phyloP scores from a whole-genome alignment of 805 yeast genomes.

The Alloascoidea africana region DNA sequence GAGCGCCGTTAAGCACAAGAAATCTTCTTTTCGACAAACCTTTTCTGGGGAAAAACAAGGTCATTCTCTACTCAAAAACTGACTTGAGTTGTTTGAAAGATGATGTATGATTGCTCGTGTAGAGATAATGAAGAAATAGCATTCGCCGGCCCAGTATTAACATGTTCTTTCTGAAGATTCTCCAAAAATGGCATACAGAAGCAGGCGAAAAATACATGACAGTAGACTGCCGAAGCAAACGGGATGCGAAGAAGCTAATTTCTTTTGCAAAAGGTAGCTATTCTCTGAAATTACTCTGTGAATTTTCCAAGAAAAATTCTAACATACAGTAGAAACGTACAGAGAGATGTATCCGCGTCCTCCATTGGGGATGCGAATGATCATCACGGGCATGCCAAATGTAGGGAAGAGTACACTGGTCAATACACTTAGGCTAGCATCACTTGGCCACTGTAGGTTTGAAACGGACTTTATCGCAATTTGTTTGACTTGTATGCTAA shows the following conservation, averaged over 20 bases:
- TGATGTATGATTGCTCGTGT: constrained; percentile 10
- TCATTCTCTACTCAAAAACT: constrained; percentile 65
- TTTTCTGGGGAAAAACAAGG: constrained; percentile 33
- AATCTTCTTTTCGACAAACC: constrained; percentile 66
- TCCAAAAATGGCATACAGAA: constrained; percentile 33
- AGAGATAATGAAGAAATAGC: constrained; percentile 5
- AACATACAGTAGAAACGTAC: constrained; percentile 12
- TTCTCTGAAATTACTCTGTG: background rate
- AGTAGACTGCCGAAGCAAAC: constrained; percentile 39
- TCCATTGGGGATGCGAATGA: constrained; percentile 64
- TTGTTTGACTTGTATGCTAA: too few relatives aligned
- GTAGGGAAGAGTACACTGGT: constrained; percentile 91
- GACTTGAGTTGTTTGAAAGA: constrained; percentile 40
- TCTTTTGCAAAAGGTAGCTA: constrained; percentile 28
- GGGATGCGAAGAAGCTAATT: constrained; percentile 36
- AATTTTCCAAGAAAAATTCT: background rate
- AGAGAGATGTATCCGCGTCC: constrained; percentile 46
- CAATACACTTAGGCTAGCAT: constrained; percentile 54
- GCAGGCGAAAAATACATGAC: constrained; percentile 29
- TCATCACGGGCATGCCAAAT: constrained; percentile 92
- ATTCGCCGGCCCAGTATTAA: constrained; percentile 1
- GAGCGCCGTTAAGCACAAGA: constrained; percentile 80
- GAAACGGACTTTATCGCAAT: too few relatives aligned
- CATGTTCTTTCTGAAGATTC: constrained; percentile 10
- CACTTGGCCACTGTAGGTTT: too few relatives aligned